Evolutionary conservation across 2,329 filamentous ascomycete genomes (phyloP).

Genomic region (Neocucurbitaria cava): DNA sequence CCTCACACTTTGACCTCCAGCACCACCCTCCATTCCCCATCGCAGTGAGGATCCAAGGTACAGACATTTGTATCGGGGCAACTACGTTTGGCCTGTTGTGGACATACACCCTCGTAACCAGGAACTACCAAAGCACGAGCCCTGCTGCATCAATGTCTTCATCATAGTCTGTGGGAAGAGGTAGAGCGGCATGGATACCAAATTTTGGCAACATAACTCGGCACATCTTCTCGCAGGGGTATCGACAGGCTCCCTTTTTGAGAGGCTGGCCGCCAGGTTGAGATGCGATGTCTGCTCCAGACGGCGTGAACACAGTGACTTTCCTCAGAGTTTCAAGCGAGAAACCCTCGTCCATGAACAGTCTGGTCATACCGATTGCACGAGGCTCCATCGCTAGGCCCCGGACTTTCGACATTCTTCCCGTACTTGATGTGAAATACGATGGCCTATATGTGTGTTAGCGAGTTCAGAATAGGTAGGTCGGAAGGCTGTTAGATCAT

Average conservation of each 20-base stretch:
- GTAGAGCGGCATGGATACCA: not conserved
- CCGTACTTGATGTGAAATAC: not conserved
- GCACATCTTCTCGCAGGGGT: not conserved
- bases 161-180: not conserved
- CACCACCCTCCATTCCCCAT: not conserved
- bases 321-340: not conserved
- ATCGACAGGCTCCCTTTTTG: not conserved
- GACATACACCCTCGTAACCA: too few species aligned
- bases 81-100: not conserved
- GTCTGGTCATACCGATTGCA: not conserved
- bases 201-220: not conserved
- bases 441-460: not conserved
- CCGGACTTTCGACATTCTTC: not conserved
- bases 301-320: not conserved
- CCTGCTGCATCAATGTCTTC: not conserved
- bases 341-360: not conserved
- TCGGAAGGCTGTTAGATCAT: not conserved
- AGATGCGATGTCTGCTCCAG: not conserved
- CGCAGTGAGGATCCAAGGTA: not conserved
- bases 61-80: not conserved
- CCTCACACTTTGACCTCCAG: not conserved
- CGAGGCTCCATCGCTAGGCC: not conserved
- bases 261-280: too few species aligned
- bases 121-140: not conserved
- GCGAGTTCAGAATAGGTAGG: not conserved